Conservation (phyloP, 1,284 basidiomycete species). For the Exobasidium rhododendri region DNA sequence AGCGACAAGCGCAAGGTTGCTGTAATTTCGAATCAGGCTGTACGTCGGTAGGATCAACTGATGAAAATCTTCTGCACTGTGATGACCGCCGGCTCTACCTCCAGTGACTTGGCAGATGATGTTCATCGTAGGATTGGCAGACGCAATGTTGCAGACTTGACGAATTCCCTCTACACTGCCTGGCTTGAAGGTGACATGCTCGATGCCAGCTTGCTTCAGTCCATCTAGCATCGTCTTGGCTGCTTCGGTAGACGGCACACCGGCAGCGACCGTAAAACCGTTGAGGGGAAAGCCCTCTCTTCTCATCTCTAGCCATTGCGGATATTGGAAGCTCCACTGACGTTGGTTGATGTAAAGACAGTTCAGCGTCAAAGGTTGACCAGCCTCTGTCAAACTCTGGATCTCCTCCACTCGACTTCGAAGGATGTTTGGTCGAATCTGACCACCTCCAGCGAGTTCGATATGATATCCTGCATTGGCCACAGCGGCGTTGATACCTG, state of each 20-base stretch:
- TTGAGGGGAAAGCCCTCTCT: slow-evolving; percentile 91
- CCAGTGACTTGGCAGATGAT: slow-evolving; percentile 99
- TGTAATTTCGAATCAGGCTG: slow-evolving; percentile 77
- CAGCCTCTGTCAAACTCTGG: slow-evolving; percentile 34
- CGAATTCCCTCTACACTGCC: slow-evolving; percentile 95
- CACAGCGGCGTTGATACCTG: slow-evolving; percentile 62
- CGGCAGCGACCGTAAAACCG: slow-evolving; percentile 96
- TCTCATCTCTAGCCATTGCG: slow-evolving; percentile 95
- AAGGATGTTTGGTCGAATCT: slow-evolving; percentile 84
- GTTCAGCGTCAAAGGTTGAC: slow-evolving; percentile 76
- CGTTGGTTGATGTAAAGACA: slow-evolving; percentile 96
- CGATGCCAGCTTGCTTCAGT: slow-evolving; percentile 75
- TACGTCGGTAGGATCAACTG: slow-evolving; percentile 91
- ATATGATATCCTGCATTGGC: slow-evolving; percentile 92
- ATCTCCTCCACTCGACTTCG: slow-evolving; percentile 70
- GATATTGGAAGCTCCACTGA: slow-evolving; percentile 90
- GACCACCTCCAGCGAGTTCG: slow-evolving; percentile 94
- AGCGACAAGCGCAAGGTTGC: slow-evolving; percentile 84
- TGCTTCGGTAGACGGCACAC: slow-evolving; percentile 87
- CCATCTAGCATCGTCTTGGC: slow-evolving; percentile 85
- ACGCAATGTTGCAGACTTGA: slow-evolving; percentile 92
- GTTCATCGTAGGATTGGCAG: slow-evolving; percentile 92
- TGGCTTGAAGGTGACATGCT: slow-evolving; percentile 95
- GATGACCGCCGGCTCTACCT: slow-evolving; percentile 97
- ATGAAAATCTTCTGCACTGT: slow-evolving; percentile 98